These are phyloP conservation scores for Diplogelasinospora grovesii DNA, from an alignment of 495 filamentous ascomycete genomes.

Conservation along the genomic window DNA sequence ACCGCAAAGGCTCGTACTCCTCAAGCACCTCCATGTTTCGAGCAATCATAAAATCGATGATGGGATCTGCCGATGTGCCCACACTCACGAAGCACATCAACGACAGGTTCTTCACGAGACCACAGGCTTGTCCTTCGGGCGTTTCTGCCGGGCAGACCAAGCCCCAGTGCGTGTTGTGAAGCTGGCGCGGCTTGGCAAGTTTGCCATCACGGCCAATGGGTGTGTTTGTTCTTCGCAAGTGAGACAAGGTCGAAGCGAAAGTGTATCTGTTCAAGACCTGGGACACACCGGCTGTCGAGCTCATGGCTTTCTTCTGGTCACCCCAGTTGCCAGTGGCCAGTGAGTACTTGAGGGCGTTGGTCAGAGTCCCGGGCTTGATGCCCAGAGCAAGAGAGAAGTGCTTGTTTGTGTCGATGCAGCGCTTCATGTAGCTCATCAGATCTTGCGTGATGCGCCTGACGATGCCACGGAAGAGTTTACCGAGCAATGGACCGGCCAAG, in stretches of 20 bases:
- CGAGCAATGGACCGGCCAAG: slow-evolving; percentile 87
- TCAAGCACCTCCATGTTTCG: slow-evolving; percentile 93
- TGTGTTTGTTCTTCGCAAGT: slow-evolving; percentile 94
- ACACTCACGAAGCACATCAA: slow-evolving; percentile 98
- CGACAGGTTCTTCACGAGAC: slow-evolving; percentile 94
- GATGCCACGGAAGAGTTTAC: slow-evolving; percentile 82
- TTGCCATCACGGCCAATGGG: slow-evolving; percentile 97
- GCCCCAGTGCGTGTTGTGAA: slow-evolving; percentile 99
- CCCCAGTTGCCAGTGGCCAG: slow-evolving; percentile 99
- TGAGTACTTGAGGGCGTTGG: slow-evolving; percentile 91
- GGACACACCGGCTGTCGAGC: slow-evolving; percentile 90
- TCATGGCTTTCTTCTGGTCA: slow-evolving; percentile 95
- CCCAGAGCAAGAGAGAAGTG: slow-evolving; percentile 87
- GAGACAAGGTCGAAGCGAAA: slow-evolving; percentile 90
- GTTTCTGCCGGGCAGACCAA: slow-evolving; percentile 96
- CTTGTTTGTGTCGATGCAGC: slow-evolving; percentile 77
- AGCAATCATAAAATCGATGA: slow-evolving; percentile 90
- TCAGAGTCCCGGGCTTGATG: slow-evolving; percentile 83
- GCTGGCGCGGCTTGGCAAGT: slow-evolving; percentile 93
- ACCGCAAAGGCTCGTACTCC: slow-evolving; percentile 84
- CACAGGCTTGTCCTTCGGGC: slow-evolving; percentile 96
- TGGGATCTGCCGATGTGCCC: slow-evolving; percentile 79
- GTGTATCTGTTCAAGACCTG: slow-evolving; percentile 98
- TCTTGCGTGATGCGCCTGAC: slow-evolving; percentile 84
- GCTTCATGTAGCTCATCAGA: slow-evolving; percentile 80